Base-by-base conservation (phyloP, 1,139 yeast genomes). In the Sugiyamaella xylanicola region DNA sequence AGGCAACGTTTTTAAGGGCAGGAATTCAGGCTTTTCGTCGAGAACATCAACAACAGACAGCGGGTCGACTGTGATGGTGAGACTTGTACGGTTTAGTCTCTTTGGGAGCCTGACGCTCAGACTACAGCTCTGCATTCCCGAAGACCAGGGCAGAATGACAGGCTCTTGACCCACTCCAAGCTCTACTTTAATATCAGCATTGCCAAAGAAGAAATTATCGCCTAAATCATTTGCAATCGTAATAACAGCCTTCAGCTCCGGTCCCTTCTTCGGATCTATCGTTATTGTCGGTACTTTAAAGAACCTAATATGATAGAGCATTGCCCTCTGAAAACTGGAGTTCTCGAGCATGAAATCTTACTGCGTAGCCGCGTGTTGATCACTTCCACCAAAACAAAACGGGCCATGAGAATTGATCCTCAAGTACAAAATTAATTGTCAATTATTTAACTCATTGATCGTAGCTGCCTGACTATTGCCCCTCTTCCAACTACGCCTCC, bases 221-320 rank as follows among this genome's bases (percentile, higher is more conserved):
- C 74, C 74, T 13, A 70, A 59, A 51, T 70, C 74, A 48, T 71
- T 70, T n/a, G 68, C 58, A 42, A 70, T 57, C 5, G 72, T 65
- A 15, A 67, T 46, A 2, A 68, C 71, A 1, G 64, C 51, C 40
- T 59, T 59, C 40, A 61, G 40, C 19, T 49, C 54, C 21, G 55
- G 44, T 8, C 40, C 51, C 9, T 20, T 50, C 41, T 56, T 54
- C 7, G 46, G 16, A n/a, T 51, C 43, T 15, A 53, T 20, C 40
- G 39, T 20, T 2, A 57, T 29, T 21, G 57, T 54, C 5, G 70
- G 70, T 2, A 61, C 57, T 55, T 66, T 66, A 56, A 63, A 61
- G 52, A 66, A 61, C 47, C 67, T 53, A 20, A 66, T 47, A 48
- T 66, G 68, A 54, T 66, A 66, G 52, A 66, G 61, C 63, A 59